These are phyloP conservation scores for Phaeotremella skinneri DNA, from an alignment of 768 basidiomycete species.

Conservation along the genomic window DNA sequence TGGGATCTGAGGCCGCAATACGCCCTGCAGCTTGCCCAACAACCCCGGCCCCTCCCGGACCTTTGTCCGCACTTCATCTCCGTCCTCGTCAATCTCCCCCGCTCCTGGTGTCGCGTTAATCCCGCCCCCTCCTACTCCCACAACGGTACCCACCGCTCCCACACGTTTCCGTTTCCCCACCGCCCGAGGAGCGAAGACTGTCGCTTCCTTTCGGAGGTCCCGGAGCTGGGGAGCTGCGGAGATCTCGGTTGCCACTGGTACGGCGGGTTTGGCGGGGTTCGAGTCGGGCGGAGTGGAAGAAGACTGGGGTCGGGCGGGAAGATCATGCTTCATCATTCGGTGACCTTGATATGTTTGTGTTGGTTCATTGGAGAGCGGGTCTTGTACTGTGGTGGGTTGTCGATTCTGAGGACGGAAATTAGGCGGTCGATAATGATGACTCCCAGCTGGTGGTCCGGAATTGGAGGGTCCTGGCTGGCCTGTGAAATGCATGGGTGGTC, in stretches of 20 bases:
- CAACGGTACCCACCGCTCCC: not conserved
- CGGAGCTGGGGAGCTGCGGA: constrained; percentile 82
- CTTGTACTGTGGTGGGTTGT: constrained; percentile 55
- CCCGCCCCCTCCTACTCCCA: constrained; percentile 1
- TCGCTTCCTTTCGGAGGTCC: constrained; percentile 92
- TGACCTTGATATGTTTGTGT: constrained; percentile 77
- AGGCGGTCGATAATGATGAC: constrained; percentile 23
- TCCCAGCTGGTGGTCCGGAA: constrained; percentile 44
- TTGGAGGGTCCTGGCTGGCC: constrained; percentile 37
- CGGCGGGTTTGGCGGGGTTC: constrained; percentile 42
- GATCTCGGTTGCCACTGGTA: constrained; percentile 64
- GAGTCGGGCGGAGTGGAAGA: constrained; percentile 49
- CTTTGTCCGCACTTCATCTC: constrained; percentile 24
- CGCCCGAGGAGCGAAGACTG: constrained; percentile 79
- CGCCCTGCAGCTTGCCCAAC: constrained; percentile 45
- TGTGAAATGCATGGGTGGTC: constrained; percentile 40
- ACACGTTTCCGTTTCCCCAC: constrained; percentile 69
- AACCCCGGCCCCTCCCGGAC: constrained; percentile 29
- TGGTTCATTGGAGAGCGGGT: constrained; percentile 71
- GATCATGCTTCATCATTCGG: constrained; percentile 55
- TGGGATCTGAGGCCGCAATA: constrained; percentile 29
- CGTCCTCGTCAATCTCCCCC: constrained; percentile 36
- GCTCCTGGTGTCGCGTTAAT: constrained; percentile 45
- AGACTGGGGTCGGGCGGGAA: constrained; percentile 35
- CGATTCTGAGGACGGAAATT: constrained; percentile 32